Percentiles rank a stretch among this genome's conserved stretches.
Evolutionary conservation across 2,329 filamentous ascomycete species (phyloP).

Genomic region (Plenodomus biglobosus): DNA sequence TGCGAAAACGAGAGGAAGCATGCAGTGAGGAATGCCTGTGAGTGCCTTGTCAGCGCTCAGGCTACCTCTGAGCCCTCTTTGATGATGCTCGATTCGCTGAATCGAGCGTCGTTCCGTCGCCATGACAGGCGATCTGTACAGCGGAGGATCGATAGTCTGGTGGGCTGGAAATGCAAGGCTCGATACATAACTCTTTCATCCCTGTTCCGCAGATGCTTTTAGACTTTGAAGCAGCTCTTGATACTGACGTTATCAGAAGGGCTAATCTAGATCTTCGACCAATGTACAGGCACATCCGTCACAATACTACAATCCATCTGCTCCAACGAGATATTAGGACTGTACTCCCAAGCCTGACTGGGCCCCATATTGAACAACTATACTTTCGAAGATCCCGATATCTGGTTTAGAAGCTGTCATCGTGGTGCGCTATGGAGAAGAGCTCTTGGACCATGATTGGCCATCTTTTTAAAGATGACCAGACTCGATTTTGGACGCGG

Average conservation of each 20-base stretch:
- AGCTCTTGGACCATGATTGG: too few relatives aligned
- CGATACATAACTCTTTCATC: not conserved
- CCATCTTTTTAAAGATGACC: too few relatives aligned
- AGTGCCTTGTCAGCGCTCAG: not conserved
- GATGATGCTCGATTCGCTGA: not conserved
- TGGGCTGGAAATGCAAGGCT: not conserved
- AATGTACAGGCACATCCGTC: too few relatives aligned
- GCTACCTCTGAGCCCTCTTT: not conserved
- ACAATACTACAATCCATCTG: too few relatives aligned
- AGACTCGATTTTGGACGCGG: not conserved
- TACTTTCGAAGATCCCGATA: too few relatives aligned
- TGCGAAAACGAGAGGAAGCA: too few relatives aligned
- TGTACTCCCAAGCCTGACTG: too few relatives aligned
- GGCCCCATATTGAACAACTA: too few relatives aligned
- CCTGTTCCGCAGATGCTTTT: not conserved
- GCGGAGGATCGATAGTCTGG: not conserved
- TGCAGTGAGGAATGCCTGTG: not conserved
- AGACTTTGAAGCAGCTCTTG: not conserved
- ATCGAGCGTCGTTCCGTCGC: not conserved
- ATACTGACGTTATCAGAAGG: not conserved
- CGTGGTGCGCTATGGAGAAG: too few relatives aligned
- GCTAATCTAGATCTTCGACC: not conserved
- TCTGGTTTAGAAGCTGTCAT: too few relatives aligned
- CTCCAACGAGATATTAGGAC: too few relatives aligned
- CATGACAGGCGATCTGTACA: not conserved